Conservation (phyloP, 768 basidiomycete genomes). For the Kwoniella dejecticola region DNA sequence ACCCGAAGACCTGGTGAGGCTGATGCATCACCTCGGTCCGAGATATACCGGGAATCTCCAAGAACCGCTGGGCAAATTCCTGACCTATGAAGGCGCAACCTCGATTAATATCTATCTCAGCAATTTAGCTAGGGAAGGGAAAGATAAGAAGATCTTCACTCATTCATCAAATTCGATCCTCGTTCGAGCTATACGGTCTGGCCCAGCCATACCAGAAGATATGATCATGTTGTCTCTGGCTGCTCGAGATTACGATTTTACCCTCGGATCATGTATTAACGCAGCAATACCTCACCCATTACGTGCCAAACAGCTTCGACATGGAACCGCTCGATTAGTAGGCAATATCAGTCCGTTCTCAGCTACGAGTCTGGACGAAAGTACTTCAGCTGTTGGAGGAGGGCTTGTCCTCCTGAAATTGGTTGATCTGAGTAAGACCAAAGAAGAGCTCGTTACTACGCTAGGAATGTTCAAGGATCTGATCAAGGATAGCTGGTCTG, state of each 20-base stretch:
- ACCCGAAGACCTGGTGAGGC: slow-evolving; percentile 49
- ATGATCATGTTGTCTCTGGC: slow-evolving; percentile 41
- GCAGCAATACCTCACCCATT: slow-evolving; percentile 39
- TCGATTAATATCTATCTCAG: slow-evolving; percentile 53
- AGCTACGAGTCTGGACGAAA: slow-evolving; percentile 63
- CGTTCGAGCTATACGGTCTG: slow-evolving; percentile 49
- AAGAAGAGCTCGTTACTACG: slow-evolving; percentile 74
- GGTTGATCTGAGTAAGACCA: slow-evolving; percentile 74
- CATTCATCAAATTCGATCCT: slow-evolving; percentile 45
- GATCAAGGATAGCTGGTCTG: slow-evolving; percentile 82
- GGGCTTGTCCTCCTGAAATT: slow-evolving; percentile 71
- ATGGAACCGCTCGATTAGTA: slow-evolving; percentile 29
- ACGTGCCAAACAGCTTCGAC: slow-evolving; percentile 33
- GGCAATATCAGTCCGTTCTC: slow-evolving; percentile 36
- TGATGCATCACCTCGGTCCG: slow-evolving; percentile 54
- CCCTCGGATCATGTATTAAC: slow-evolving; percentile 30
- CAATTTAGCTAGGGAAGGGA: slow-evolving; percentile 31
- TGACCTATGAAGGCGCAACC: slow-evolving; percentile 54
- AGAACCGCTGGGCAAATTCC: slow-evolving; percentile 51
- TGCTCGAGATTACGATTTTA: slow-evolving; percentile 27
- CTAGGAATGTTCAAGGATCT: slow-evolving; percentile 74
- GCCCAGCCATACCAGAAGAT: slow-evolving; percentile 47
- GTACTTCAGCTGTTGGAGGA: slow-evolving; percentile 81
- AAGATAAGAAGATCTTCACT: slow-evolving; percentile 42
- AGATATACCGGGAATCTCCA: slow-evolving; percentile 52